These are phyloP conservation scores for Blastobotrys persicus DNA, from an alignment of 1,139 yeast species.

Conservation along the genomic window DNA sequence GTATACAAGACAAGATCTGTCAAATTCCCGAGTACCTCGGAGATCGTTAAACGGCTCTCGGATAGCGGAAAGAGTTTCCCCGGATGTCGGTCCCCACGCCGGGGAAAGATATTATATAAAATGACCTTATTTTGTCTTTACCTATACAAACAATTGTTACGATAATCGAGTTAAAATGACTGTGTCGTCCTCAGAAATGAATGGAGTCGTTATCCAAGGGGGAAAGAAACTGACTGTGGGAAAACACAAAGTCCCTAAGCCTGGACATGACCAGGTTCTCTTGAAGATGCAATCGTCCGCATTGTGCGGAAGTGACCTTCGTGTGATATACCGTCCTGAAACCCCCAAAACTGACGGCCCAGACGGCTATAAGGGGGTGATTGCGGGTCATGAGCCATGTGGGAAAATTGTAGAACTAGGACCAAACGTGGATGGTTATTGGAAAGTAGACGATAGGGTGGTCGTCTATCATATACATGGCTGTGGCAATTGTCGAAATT, in stretches of 20 bases:
- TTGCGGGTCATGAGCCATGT: slow-evolving; percentile 22
- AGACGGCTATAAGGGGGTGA: slow-evolving; percentile 20
- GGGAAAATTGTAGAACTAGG: slow-evolving; percentile 19
- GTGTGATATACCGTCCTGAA: slow-evolving; percentile 19
- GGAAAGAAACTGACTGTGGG: slow-evolving; percentile 11
- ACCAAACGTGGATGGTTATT: slow-evolving; percentile 13
- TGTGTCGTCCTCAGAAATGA: slow-evolving; percentile 9
- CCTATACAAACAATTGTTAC: too few relatives aligned
- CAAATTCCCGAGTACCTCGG: too few relatives aligned
- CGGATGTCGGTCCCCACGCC: neutral
- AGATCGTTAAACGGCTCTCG: neutral
- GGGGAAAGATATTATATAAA: neutral
- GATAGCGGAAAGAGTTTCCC: neutral
- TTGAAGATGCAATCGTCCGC: slow-evolving; percentile 22
- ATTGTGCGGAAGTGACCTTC: slow-evolving; percentile 20
- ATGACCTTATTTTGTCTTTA: too few relatives aligned
- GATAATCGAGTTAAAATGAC: neutral
- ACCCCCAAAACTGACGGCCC: slow-evolving; percentile 18
- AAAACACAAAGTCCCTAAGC: slow-evolving; percentile 16
- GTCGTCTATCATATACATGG: slow-evolving; percentile 22
- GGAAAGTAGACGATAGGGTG: slow-evolving; percentile 20
- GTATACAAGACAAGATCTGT: too few relatives aligned
- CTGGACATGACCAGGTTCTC: slow-evolving; percentile 20
- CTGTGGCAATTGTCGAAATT: slow-evolving; percentile 20
- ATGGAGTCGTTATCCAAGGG: slow-evolving; percentile 20